Conservation (phyloP, 2,329 filamentous ascomycete genomes). For the Ophioceras dolichostomum region DNA sequence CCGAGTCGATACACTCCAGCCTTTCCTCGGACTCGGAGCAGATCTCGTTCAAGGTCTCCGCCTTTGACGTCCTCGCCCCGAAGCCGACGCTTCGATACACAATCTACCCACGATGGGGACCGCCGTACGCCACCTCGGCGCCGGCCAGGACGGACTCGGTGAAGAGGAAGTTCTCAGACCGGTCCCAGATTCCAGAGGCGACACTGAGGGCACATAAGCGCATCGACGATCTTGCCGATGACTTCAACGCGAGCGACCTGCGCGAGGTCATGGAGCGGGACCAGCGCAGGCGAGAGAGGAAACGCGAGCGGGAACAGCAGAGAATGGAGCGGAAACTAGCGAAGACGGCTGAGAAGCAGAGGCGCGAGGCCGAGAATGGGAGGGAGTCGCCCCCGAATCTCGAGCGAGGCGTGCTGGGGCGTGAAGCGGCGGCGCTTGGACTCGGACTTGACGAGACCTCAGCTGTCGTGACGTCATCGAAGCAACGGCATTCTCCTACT, state of each 20-base stretch:
- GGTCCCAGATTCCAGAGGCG: conserved; percentile 47
- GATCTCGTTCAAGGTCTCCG: conserved; percentile 67
- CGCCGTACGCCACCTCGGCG: conserved; percentile 23
- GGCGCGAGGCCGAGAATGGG: conserved; percentile 42
- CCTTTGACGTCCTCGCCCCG: conserved; percentile 70
- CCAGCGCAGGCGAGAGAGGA: conserved; percentile 64
- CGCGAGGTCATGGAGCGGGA: conserved; percentile 88
- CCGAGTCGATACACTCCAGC: conserved; percentile 64
- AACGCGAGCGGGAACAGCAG: conserved; percentile 55
- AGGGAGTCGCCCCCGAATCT: conserved; percentile 42
- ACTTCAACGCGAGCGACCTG: conserved; percentile 71
- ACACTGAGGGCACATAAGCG: conserved; percentile 47
- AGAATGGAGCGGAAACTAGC: conserved; percentile 52
- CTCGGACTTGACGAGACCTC: conserved; percentile 45
- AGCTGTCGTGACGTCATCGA: conserved; percentile 42
- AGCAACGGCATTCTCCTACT: conserved; percentile 34
- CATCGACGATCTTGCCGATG: conserved; percentile 65
- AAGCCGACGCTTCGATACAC: conserved; percentile 72
- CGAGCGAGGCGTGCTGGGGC: conserved; percentile 47
- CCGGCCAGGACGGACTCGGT: conserved; percentile 36
- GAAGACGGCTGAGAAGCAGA: conserved; percentile 55
- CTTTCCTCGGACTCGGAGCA: conserved; percentile 65
- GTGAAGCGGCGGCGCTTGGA: conserved; percentile 41
- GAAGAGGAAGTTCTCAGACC: conserved; percentile 37
- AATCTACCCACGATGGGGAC: conserved; percentile 46